Evolutionary conservation across 202 grass and related monocot species (phyloP), one percentile per base, ranked within the genome.

Genomic region (Dendrocalamus latiflorus): DNA sequence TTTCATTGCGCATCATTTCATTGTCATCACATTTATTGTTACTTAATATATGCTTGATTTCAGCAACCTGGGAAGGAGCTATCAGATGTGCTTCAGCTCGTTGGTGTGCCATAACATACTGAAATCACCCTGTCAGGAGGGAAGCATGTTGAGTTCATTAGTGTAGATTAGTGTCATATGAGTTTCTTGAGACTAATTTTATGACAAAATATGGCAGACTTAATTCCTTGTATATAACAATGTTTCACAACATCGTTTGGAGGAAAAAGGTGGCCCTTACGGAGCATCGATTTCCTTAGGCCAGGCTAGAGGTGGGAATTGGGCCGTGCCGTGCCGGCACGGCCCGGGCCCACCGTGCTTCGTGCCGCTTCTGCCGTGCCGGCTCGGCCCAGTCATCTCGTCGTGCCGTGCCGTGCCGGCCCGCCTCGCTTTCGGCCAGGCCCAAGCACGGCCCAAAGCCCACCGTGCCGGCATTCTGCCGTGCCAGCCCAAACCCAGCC

Each of bases 221-320:
- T 5, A 42, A 10, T 72, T 8, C 20, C 9, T 47, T 49, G 20
- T 54, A 6, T 81, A 68, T 66, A 51, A 74, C 37, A n/a, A 22
- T 16, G 6, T 18, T 64, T 53, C n/a, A 21, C 11, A 53, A 83
- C 5, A 54, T 41, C 43, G 34, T 65, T 75, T 92, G 93, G 93
- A 95, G 83, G 93, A 92, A 81, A 95, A 90, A 28, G 93, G 93
- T 84, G 93, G 93, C 56, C 93, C 90, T 64, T 95, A 95, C 72
- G 92, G 90, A 81, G 89, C 93, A 79, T 95, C 93, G 48, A 92
- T 95, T 78, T 85, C 93, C 25, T 73, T 95, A 11, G 57, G 34
- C 37, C 93, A 90, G 20, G 93, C n/a, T n/a, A n/a, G n/a, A n/a
- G n/a, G n/a, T n/a, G n/a, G n/a, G n/a, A n/a, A n/a, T n/a, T n/a